Evolutionary conservation across 1,284 basidiomycete genomes (phyloP).

Genomic region (Blastosporella zonata): DNA sequence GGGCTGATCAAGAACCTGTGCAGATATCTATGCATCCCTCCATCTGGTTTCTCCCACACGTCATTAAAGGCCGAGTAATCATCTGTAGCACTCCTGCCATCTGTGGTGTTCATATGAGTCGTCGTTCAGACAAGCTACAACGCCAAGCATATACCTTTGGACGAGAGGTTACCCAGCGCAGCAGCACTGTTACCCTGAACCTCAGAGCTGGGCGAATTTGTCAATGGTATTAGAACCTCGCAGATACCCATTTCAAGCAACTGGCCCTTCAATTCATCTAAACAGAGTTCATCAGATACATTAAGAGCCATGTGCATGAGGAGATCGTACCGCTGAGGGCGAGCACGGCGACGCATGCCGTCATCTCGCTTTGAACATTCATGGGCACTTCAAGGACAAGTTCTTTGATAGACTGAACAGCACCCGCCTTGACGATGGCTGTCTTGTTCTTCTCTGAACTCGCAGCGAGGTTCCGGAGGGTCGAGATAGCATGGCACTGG

Average conservation of each 20-base stretch:
- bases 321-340: conserved; percentile 77
- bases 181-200: conserved; percentile 99
- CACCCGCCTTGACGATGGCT: conserved; percentile 97
- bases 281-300: conserved; percentile 7
- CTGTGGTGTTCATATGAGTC: conserved; percentile 32
- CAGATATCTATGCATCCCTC: conserved; percentile 94
- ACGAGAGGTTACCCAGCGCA: conserved; percentile 95
- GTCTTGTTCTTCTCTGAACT: conserved; percentile 99
- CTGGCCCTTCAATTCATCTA: conserved; percentile 94
- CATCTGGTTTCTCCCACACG: conserved; percentile 97
- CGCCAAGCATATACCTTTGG: conserved; percentile 67
- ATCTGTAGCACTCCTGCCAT: conserved; percentile 78
- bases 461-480: conserved; percentile 94
- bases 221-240: conserved; percentile 95
- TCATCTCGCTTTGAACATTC: conserved; percentile 99
- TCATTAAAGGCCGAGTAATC: conserved; percentile 98
- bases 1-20: conserved; percentile 91
- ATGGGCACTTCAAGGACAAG: conserved; percentile 93
- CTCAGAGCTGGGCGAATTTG: conserved; percentile 94
- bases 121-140: neutral
- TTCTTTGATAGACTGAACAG: conserved; percentile 98
- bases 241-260: conserved; percentile 98
- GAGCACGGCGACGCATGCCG: conserved; percentile 94
- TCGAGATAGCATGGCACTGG: conserved; percentile 99
- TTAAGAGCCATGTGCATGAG: conserved; percentile 1